Base-by-base conservation (phyloP, 805 yeast genomes). In the Metschnikowia reukaufii region DNA sequence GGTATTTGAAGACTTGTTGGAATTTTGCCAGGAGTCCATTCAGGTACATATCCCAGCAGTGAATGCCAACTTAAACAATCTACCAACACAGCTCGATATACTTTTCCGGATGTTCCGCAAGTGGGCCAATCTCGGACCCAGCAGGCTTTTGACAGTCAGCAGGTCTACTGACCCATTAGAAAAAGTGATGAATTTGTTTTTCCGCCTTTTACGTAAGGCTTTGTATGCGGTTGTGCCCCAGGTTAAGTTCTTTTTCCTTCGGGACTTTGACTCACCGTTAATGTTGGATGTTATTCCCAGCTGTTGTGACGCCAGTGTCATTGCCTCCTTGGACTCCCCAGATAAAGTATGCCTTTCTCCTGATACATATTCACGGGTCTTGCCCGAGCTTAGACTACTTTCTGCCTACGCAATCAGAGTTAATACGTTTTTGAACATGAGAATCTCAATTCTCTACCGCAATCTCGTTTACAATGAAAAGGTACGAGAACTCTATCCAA, bases 221-320 rank as follows among this genome's bases (percentile, higher is more conserved):
- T 50, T 69, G 18, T 67, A 56, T 51, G 68, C 72, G 1, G 52
- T 69, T 16, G 56, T 65, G 19, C 76, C 76, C 2, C 76, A 71
- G 40, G 62, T 70, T n/a, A 69, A 65, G 47, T 71, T 64, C 48
- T 68, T 66, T 54, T 69, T 66, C 45, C 48, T 71, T 9, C 49
- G 74, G 21, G 76, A 71, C 54, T 70, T 71, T 49, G 74, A 68
- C 49, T 58, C 65, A 42, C 74, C 76, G 2, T 59, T 71, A 43
- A 69, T 69, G 69, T 49, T 65, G 36, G 74, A 71, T 41, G 67
- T 70, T 4, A 66, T 62, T 42, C 56, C 51, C 9, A 46, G 45
- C 32, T 50, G 54, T 17, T 49, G 58, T 18, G 72, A 64, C 41
- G 46, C 46, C 7, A 63, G 61, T 17, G 59, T 68, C 5, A 61